phyloP scores from a whole-genome alignment of 2,329 filamentous ascomycete species.

The Xylaria sp. region DNA sequence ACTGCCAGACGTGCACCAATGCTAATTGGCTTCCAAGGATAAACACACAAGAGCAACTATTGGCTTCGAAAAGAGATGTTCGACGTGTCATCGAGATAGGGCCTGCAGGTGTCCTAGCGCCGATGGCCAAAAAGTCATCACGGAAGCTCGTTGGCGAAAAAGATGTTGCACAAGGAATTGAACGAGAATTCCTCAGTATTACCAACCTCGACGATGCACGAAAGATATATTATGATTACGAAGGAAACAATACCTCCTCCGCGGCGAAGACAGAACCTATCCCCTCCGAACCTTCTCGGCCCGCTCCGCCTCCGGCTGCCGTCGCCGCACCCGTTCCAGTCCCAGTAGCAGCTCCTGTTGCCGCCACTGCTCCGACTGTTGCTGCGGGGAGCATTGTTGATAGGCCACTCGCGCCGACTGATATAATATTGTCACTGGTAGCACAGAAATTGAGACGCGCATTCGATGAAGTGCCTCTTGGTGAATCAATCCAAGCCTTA shows the following conservation, averaged over 20 bases:
- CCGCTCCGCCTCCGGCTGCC: background rate
- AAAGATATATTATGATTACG: conserved; percentile 27
- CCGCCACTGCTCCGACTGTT: background rate
- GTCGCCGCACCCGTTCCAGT: background rate
- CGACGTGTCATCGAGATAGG: conserved; percentile 27
- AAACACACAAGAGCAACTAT: conserved; percentile 23
- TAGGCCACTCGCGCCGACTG: conserved; percentile 73
- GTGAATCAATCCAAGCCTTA: conserved; percentile 97
- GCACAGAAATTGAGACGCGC: conserved; percentile 98
- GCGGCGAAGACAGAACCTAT: background rate
- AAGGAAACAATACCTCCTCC: conserved; percentile 4
- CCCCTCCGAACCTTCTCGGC: background rate
- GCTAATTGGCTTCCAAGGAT: conserved; percentile 16
- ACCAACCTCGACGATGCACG: conserved; percentile 17
- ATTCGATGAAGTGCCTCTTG: conserved; percentile 83
- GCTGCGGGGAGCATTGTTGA: conserved; percentile 13
- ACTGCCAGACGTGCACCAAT: background rate
- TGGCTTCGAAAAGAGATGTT: conserved; percentile 17
- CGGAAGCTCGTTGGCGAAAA: conserved; percentile 20
- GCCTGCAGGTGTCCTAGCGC: conserved; percentile 22
- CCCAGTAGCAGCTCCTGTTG: background rate
- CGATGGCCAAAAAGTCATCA: conserved; percentile 28
- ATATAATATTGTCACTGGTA: conserved; percentile 85
- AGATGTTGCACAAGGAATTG: conserved; percentile 14
- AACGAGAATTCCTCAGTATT: conserved; percentile 23